Evolutionary conservation across 768 basidiomycete species (phyloP).

Genomic region (Boletellus ananiceps): DNA sequence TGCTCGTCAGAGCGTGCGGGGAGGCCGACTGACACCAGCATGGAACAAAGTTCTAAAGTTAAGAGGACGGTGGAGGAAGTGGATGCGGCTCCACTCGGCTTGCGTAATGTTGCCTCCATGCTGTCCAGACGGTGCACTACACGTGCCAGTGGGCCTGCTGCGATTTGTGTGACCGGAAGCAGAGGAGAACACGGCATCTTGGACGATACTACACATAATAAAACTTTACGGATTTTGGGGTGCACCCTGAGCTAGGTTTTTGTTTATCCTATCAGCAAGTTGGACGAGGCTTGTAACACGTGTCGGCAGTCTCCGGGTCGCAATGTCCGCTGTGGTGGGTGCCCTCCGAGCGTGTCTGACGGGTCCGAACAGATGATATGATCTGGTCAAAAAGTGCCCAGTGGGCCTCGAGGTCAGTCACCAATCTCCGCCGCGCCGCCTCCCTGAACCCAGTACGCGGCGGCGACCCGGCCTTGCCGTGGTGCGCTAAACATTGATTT

Average conservation of each 20-base stretch:
- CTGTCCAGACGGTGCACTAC: constrained; percentile 6
- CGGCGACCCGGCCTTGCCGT: constrained; percentile 6
- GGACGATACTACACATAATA: constrained; percentile 30
- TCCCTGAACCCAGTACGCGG: constrained; percentile 4
- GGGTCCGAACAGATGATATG: constrained; percentile 20
- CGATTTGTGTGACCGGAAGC: constrained; percentile 24
- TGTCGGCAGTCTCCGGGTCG: constrained; percentile 24
- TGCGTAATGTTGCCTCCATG: constrained; percentile 26
- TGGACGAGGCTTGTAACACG: constrained; percentile 5
- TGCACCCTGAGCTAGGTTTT: constrained; percentile 27
- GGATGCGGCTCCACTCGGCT: constrained; percentile 14
- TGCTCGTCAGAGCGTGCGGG: constrained; percentile 9
- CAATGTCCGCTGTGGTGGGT: constrained; percentile 1
- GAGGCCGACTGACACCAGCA: constrained; percentile 1
- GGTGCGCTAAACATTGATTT: constrained; percentile 7
- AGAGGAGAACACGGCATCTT: constrained; percentile 16
- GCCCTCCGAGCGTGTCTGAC: constrained; percentile 4
- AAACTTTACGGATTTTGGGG: constrained; percentile 24
- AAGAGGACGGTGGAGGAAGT: constrained; percentile 1
- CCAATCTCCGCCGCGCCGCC: constrained; percentile 30
- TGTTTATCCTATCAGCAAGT: not conserved
- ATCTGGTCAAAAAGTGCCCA: not conserved
- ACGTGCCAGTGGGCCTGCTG: constrained; percentile 11
- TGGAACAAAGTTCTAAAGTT: constrained; percentile 13
- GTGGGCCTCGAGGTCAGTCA: not conserved